phyloP scores from a whole-genome alignment of 1,284 basidiomycete genomes.

The Entoloma clypeatum region DNA sequence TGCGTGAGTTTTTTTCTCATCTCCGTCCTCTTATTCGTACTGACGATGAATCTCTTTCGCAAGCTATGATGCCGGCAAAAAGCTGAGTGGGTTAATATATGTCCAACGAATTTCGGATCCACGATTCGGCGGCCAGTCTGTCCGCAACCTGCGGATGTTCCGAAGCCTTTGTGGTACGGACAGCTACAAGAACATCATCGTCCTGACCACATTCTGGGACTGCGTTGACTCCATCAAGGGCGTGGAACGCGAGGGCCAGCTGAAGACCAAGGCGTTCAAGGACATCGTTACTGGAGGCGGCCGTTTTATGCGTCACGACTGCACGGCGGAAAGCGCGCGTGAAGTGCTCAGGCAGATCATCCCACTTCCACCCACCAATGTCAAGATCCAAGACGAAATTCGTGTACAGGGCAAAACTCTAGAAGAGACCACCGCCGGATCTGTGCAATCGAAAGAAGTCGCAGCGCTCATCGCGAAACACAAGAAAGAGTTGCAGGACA shows the following conservation, averaged over 20 bases:
- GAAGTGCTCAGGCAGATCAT: conserved; percentile 30
- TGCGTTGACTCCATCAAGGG: conserved; percentile 32
- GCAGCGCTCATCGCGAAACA: conserved; percentile 34
- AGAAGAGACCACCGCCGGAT: conserved; percentile 38
- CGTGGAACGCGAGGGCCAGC: conserved; percentile 33
- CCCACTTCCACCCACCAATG: conserved; percentile 27
- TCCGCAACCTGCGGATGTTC: conserved; percentile 43
- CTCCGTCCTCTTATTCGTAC: background rate
- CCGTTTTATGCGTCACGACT: conserved; percentile 31
- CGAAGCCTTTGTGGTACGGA: conserved; percentile 42
- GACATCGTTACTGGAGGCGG: conserved; percentile 38
- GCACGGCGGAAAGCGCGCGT: conserved; percentile 26
- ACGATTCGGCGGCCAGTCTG: conserved; percentile 39
- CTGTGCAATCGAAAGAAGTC: conserved; percentile 35
- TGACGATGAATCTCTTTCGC: conserved; percentile 3
- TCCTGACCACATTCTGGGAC: conserved; percentile 46
- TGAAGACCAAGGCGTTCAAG: conserved; percentile 32
- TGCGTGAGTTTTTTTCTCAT: conserved; percentile 14
- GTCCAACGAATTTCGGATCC: conserved; percentile 46
- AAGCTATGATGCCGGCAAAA: conserved; percentile 38
- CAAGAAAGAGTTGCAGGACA: conserved; percentile 29
- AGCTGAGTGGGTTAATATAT: conserved; percentile 41
- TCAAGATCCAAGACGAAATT: conserved; percentile 41
- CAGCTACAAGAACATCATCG: conserved; percentile 40
- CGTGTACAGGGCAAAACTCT: conserved; percentile 37